phyloP scores from a whole-genome alignment of 2,329 filamentous ascomycete genomes.

The Leptographium galeiforme region DNA sequence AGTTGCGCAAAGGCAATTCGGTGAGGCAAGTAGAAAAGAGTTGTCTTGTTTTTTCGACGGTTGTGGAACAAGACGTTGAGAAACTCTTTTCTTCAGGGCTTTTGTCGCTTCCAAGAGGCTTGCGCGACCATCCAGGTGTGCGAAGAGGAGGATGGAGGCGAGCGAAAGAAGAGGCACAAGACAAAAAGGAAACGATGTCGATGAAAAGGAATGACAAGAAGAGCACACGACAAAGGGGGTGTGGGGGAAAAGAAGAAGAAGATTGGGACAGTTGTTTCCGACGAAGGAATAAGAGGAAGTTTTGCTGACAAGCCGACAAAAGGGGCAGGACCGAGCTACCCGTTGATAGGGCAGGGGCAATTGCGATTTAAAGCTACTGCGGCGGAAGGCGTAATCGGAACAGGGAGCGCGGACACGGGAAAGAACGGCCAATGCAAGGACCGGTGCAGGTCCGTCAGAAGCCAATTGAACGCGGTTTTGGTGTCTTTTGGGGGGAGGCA shows the following conservation, averaged over 20 bases:
- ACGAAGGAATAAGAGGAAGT: neutral
- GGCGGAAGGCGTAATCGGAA: neutral
- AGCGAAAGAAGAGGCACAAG: neutral
- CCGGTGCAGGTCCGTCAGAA: neutral
- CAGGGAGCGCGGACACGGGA: neutral
- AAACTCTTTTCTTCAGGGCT: neutral
- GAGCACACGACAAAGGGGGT: conserved; percentile 17
- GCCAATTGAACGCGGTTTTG: neutral
- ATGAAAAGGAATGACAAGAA: conserved; percentile 30
- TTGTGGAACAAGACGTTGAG: neutral
- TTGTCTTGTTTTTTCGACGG: neutral
- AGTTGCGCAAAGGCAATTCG: neutral
- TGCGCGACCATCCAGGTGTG: conserved; percentile 2
- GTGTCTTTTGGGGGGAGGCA: neutral
- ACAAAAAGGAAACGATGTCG: conserved; percentile 15
- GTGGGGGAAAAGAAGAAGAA: conserved; percentile 10
- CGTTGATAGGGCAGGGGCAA: conserved; percentile 1
- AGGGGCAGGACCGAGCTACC: conserved; percentile 2
- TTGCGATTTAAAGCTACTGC: neutral
- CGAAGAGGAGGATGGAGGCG: neutral
- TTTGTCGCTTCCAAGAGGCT: neutral
- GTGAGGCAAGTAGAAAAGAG: neutral
- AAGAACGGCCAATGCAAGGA: neutral
- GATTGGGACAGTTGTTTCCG: conserved; percentile 4
- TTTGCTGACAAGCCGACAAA: neutral